Base-by-base conservation (phyloP, 768 basidiomycete species). In the Termitomyces sp. region DNA sequence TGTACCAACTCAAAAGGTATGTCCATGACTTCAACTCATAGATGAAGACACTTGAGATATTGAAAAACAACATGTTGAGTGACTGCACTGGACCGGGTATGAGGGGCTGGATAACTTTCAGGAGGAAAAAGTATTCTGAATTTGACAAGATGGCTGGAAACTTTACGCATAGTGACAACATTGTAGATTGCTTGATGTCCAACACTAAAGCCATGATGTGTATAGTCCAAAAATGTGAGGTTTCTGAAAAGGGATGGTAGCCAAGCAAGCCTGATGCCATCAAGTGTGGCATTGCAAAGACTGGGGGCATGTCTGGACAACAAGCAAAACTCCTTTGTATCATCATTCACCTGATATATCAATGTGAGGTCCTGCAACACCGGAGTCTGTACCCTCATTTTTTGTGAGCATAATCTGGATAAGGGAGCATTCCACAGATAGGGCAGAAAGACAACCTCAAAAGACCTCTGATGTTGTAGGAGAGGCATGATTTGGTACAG, bases 401-500 rank as follows among this genome's bases (percentile, higher is more conserved):
- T 64, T 24, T 70, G 68, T 9, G 72, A 73, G 64, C 81, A 85
- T 58, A 78, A 78, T 24, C 73, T 77, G 4, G 84, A 83, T 41
- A 89, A 74, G 22, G 85, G 78, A 13, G 84, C 82, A 52, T 84
- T 86, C 83, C 84, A 87, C n/a, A 89, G 73, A 66, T 81, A 84
- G 1, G 86, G 86, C 3, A 80, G 74, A 68, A 89, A 84, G 18
- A 69, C 70, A 47, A 89, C 77, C 53, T 81, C 74, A 16, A 90
- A 75, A 13, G 87, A 87, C 50, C 87, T 81, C 78, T 83, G 83
- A 46, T 79, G 78, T 52, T 72, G 72, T 51, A 86, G 72, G 62
- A 81, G 73, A 4, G 81, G 79, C 18, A 70, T 58, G 70, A 82
- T 80, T 51, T 83, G 64, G 64, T 84, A 80, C 78, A 88, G 83